These are phyloP conservation scores for Tulasnella sp. DNA, from an alignment of 768 basidiomycete species.

Conservation along the genomic window DNA sequence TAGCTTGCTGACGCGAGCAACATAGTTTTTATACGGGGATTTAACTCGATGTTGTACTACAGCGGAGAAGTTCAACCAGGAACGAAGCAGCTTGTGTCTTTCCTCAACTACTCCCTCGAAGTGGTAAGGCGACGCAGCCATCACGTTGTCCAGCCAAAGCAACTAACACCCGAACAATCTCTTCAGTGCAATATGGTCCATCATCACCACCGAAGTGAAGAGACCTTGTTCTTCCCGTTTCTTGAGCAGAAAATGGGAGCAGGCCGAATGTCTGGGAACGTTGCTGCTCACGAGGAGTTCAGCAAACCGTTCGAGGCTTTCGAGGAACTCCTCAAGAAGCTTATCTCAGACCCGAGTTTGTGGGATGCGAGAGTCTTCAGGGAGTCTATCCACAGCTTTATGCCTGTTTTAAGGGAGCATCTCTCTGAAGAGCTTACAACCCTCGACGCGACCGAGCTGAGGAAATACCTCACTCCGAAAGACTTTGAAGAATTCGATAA, in stretches of 20 bases:
- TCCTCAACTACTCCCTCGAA: not conserved
- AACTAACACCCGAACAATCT: not conserved
- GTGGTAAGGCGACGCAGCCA: not conserved
- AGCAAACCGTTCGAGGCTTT: not conserved
- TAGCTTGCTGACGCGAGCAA: not conserved
- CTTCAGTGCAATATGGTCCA: not conserved
- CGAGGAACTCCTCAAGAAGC: not conserved
- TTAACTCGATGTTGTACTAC: constrained; percentile 1
- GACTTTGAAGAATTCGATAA: not conserved
- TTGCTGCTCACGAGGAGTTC: not conserved
- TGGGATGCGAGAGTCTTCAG: not conserved
- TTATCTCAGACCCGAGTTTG: not conserved
- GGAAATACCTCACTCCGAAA: not conserved
- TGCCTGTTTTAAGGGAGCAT: not conserved
- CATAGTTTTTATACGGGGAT: not conserved
- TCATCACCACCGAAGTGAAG: not conserved
- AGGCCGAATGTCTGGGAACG: constrained; percentile 3
- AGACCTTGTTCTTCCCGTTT: not conserved
- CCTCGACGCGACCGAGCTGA: not conserved
- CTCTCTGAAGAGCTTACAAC: constrained; percentile 1
- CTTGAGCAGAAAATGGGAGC: not conserved
- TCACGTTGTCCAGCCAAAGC: not conserved
- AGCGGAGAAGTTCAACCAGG: not conserved
- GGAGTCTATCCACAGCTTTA: not conserved
- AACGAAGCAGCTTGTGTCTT: not conserved